phyloP scores from a whole-genome alignment of 2,329 filamentous ascomycete species.

The Microdochium nivale region DNA sequence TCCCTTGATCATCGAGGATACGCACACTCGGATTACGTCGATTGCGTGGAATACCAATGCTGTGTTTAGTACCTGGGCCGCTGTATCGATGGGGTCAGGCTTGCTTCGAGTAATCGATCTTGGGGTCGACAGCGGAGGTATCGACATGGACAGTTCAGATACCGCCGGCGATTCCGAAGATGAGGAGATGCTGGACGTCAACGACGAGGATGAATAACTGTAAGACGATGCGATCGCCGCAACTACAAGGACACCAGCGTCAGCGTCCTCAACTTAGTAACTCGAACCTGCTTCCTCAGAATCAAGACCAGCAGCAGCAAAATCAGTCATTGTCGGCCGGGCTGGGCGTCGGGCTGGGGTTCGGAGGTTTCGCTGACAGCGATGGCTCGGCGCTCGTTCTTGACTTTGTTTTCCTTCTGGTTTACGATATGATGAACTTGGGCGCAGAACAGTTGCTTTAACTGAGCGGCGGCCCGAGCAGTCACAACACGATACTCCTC shows the following conservation, averaged over 20 bases:
- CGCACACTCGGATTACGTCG: slow-evolving; percentile 51
- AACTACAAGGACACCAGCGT: not conserved
- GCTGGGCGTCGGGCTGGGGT: not conserved
- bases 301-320: slow-evolving; percentile 1
- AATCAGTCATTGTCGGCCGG: not conserved
- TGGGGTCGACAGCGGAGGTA: slow-evolving; percentile 31
- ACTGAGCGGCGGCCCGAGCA: slow-evolving; percentile 5
- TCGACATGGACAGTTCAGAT: not conserved
- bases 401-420: slow-evolving; percentile 6
- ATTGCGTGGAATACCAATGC: slow-evolving; percentile 62
- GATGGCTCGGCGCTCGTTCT: slow-evolving; percentile 1
- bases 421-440: slow-evolving; percentile 5
- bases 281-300: not conserved
- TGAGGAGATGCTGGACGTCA: not conserved
- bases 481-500: slow-evolving; percentile 6
- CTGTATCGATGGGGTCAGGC: slow-evolving; percentile 57
- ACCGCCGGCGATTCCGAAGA: not conserved
- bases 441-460: slow-evolving; percentile 7
- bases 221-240: not conserved
- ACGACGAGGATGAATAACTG: not conserved
- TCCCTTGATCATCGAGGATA: slow-evolving; percentile 48
- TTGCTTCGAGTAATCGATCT: slow-evolving; percentile 60
- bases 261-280: not conserved
- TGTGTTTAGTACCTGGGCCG: slow-evolving; percentile 58
- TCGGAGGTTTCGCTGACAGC: slow-evolving; percentile 2